Conservation (phyloP, 257 asterid species). For the Ilex asprella region DNA sequence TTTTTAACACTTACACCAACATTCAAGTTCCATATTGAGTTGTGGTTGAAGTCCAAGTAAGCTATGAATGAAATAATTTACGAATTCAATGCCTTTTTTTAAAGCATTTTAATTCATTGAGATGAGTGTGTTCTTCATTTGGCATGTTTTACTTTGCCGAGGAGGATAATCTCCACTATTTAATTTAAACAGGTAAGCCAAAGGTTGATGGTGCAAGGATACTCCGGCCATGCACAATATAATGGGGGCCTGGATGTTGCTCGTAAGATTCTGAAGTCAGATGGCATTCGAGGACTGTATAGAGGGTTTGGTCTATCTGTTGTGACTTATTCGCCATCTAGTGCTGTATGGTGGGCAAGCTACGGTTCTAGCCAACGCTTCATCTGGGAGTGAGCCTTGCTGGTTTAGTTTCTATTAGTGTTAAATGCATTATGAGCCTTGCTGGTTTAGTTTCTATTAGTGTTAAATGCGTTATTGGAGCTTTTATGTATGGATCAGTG, state of each 20-base stretch:
- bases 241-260: conserved; percentile 87
- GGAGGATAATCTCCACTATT: conserved; percentile 12
- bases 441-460: conserved; percentile 7
- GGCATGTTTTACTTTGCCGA: not conserved
- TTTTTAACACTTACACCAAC: too few relatives aligned
- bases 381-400: conserved; percentile 66
- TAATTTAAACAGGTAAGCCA: conserved; percentile 75
- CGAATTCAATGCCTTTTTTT: too few relatives aligned
- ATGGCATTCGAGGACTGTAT: conserved; percentile 87
- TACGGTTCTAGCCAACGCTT: conserved; percentile 97
- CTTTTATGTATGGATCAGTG: not conserved
- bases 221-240: conserved; percentile 70
- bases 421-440: too few relatives aligned
- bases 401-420: conserved; percentile 6
- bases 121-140: too few relatives aligned
- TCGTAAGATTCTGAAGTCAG: conserved; percentile 71
- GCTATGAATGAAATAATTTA: too few relatives aligned
- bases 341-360: conserved; percentile 99
- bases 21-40: too few relatives aligned
- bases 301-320: conserved; percentile 96
- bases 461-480: conserved; percentile 3
- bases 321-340: conserved; percentile 87
- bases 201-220: conserved; percentile 85
- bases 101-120: too few relatives aligned
- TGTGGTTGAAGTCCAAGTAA: too few relatives aligned